phyloP scores from a whole-genome alignment of 345 rosid genomes.

The Raphanus raphanistrum region DNA sequence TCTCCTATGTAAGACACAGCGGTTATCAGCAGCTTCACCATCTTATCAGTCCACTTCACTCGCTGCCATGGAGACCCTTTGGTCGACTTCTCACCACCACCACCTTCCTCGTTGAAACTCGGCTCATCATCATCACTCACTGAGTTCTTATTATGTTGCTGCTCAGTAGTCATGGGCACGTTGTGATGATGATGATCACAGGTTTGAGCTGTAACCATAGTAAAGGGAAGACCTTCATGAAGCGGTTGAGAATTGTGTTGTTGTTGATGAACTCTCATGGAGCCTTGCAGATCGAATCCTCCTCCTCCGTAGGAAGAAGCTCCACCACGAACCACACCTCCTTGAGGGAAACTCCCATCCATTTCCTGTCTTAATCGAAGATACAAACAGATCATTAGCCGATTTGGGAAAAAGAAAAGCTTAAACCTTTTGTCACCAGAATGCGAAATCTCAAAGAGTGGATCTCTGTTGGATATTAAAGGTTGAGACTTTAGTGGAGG shows the following conservation, averaged over 20 bases:
- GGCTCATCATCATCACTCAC: conserved; percentile 91
- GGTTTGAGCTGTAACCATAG: conserved; percentile 60
- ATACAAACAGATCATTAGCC: neutral
- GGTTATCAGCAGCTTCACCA: conserved; percentile 87
- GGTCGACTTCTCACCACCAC: conserved; percentile 50
- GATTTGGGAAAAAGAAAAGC: no score
- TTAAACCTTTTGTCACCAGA: neutral
- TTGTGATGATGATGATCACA: conserved; percentile 52
- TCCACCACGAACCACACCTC: conserved; percentile 37
- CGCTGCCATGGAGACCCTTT: conserved; percentile 89
- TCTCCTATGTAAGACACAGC: conserved; percentile 87
- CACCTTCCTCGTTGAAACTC: conserved; percentile 64
- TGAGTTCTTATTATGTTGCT: conserved; percentile 54
- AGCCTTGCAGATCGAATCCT: neutral
- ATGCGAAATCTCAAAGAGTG: neutral
- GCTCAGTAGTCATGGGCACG: conserved; percentile 44
- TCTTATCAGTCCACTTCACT: conserved; percentile 93
- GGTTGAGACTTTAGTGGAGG: neutral
- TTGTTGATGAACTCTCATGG: neutral
- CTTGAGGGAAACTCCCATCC: conserved; percentile 74
- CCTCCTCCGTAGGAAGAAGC: neutral
- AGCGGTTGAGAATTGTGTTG: conserved; percentile 49
- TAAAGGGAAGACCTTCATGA: conserved; percentile 68
- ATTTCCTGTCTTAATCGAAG: conserved; percentile 24
- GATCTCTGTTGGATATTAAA: neutral